Percentiles rank a stretch among this genome's conserved stretches.
Evolutionary conservation across 768 basidiomycete species (phyloP).

Genomic region (Lactifluus subvellereus): DNA sequence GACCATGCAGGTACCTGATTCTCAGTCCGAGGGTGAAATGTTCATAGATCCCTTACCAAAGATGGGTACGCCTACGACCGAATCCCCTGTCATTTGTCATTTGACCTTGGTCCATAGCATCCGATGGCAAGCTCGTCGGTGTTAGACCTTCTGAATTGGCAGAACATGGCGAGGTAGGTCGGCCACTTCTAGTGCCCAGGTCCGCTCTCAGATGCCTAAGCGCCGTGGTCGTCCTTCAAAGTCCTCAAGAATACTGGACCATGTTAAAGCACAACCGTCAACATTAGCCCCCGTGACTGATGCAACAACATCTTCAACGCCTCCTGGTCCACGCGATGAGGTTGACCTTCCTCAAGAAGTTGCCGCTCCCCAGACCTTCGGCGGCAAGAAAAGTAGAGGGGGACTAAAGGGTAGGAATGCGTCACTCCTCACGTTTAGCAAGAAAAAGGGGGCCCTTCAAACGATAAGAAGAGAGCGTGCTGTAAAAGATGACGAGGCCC

Average conservation of each 20-base stretch:
- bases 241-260: background rate
- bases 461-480: background rate
- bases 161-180: background rate
- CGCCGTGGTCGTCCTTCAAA: background rate
- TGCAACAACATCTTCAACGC: background rate
- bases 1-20: constrained; percentile 16
- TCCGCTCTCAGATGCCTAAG: background rate
- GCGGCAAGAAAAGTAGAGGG: background rate
- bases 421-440: constrained; percentile 1
- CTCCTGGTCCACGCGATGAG: background rate
- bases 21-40: constrained; percentile 10
- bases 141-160: background rate
- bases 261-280: background rate
- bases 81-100: background rate
- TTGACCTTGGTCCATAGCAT: background rate
- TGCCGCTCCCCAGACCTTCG: background rate
- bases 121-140: background rate
- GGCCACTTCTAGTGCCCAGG: background rate
- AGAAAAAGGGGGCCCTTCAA: constrained; percentile 15
- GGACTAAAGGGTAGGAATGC: constrained; percentile 7
- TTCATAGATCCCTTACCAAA: background rate
- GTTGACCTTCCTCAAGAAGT: background rate
- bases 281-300: background rate
- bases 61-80: constrained; percentile 2
- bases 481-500: constrained; percentile 1